phyloP scores from a whole-genome alignment of 164 flowering plant species.

The Warburgia ugandensis region DNA sequence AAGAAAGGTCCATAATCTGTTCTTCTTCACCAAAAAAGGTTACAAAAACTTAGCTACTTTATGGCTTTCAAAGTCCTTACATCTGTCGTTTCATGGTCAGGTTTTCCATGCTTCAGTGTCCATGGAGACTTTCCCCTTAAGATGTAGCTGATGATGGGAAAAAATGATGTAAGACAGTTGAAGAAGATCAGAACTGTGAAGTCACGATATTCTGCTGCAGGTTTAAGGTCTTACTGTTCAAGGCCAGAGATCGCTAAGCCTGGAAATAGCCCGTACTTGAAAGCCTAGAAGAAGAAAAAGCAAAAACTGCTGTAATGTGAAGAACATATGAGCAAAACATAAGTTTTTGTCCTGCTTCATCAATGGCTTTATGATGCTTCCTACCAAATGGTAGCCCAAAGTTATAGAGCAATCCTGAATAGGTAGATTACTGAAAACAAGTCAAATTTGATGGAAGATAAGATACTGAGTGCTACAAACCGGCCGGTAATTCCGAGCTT shows the following conservation, averaged over 20 bases:
- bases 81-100: constrained; percentile 85
- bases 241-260: constrained; percentile 77
- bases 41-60: too few relatives aligned
- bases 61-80: constrained; percentile 30
- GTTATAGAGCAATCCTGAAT: too few relatives aligned
- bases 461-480: constrained; percentile 36
- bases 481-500: constrained; percentile 84
- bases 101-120: constrained; percentile 92
- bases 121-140: constrained; percentile 64
- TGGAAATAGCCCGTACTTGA: constrained; percentile 79
- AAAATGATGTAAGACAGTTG: neutral
- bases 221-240: constrained; percentile 62
- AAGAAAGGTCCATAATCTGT: too few relatives aligned
- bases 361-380: neutral
- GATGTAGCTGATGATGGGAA: constrained; percentile 48
- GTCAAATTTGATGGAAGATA: too few relatives aligned
- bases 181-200: neutral
- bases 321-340: neutral
- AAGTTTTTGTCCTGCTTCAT: too few relatives aligned
- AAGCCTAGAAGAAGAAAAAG: constrained; percentile 43
- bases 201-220: neutral
- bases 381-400: constrained; percentile 1
- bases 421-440: too few relatives aligned
- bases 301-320: constrained; percentile 4
- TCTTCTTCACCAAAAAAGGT: too few relatives aligned